Evolutionary conservation across 805 yeast species (phyloP).

Genomic region (Tetrapisispora pingtungensis): DNA sequence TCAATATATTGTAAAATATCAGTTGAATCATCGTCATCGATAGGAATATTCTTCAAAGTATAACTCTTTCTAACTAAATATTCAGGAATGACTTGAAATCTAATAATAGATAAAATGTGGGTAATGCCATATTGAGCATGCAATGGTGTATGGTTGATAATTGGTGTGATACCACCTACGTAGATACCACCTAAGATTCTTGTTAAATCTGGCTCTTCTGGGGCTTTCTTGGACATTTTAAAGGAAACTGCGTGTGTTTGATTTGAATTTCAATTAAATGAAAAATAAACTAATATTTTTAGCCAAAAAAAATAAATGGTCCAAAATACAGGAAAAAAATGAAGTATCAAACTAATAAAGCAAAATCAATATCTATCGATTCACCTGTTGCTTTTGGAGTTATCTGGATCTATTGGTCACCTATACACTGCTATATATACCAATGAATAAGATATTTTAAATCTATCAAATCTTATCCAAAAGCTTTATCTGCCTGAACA

Average conservation of each 20-base stretch:
- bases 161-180: slow-evolving; percentile 63
- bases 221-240: neutral
- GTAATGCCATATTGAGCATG: slow-evolving; percentile 46
- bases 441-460: too few relatives aligned
- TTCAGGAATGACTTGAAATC: slow-evolving; percentile 48
- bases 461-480: too few relatives aligned
- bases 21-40: slow-evolving; percentile 63
- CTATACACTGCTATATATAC: too few relatives aligned
- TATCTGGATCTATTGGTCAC: too few relatives aligned
- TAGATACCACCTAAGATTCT: slow-evolving; percentile 74
- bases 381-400: too few relatives aligned
- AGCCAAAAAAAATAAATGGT: too few relatives aligned
- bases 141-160: slow-evolving; percentile 44
- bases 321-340: too few relatives aligned
- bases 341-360: too few relatives aligned
- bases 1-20: slow-evolving; percentile 56
- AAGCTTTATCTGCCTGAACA: neutral
- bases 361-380: too few relatives aligned
- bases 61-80: slow-evolving; percentile 38
- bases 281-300: too few relatives aligned
- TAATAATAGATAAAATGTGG: slow-evolving; percentile 61
- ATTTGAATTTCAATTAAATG: too few relatives aligned
- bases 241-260: too few relatives aligned
- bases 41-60: slow-evolving; percentile 47
- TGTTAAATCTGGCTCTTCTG: slow-evolving; percentile 21